Percentiles rank a stretch among this genome's conserved stretches.
Evolutionary conservation across 1,139 yeast genomes (phyloP).

Genomic region (Hyphopichia buzzinii): DNA sequence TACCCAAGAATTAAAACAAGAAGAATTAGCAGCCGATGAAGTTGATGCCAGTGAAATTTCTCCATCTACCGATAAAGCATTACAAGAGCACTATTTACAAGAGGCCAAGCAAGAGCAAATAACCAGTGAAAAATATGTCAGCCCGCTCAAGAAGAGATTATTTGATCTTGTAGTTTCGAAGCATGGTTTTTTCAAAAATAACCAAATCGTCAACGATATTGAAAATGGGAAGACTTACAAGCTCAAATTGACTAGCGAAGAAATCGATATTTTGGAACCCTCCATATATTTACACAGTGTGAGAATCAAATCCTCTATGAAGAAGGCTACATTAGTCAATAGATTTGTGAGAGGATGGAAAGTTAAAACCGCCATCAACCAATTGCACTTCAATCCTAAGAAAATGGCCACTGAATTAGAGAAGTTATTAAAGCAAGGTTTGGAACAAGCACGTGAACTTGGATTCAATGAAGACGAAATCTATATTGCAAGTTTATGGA

Average conservation of each 20-base stretch:
- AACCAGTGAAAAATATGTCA: constrained; percentile 40
- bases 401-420: constrained; percentile 79
- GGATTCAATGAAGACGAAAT: constrained; percentile 61
- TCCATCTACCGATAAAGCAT: constrained; percentile 32
- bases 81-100: constrained; percentile 33
- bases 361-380: constrained; percentile 81
- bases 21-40: constrained; percentile 10
- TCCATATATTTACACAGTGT: constrained; percentile 73
- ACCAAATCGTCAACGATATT: constrained; percentile 49
- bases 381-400: constrained; percentile 84
- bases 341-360: constrained; percentile 71
- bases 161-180: constrained; percentile 59
- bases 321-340: constrained; percentile 81
- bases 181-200: constrained; percentile 75
- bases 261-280: constrained; percentile 80
- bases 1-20: constrained; percentile 9
- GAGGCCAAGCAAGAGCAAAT: constrained; percentile 29
- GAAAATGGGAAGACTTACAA: constrained; percentile 49
- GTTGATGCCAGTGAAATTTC: constrained; percentile 14
- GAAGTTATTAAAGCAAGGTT: constrained; percentile 68
- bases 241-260: constrained; percentile 57
- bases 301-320: constrained; percentile 80
- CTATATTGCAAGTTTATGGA: constrained; percentile 84
- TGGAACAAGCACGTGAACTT: constrained; percentile 63
- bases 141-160: constrained; percentile 72